Evolutionary conservation across 2,329 filamentous ascomycete genomes (phyloP).

Genomic region (Volutella citrinella): DNA sequence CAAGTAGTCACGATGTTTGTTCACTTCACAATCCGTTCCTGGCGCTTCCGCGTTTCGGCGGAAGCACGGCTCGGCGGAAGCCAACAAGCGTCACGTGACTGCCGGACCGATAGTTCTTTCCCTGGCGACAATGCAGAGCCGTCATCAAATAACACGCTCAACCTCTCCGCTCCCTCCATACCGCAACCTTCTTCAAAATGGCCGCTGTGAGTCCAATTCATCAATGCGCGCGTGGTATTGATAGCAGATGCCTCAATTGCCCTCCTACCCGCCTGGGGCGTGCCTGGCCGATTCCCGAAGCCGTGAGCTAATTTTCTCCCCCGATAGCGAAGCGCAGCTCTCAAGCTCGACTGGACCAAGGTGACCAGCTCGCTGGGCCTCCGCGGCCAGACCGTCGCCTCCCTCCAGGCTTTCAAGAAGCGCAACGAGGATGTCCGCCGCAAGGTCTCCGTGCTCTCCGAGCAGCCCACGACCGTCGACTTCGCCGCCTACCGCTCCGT

Average conservation of each 20-base stretch:
- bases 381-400: slow-evolving; percentile 86
- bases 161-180: slow-evolving; percentile 47
- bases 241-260: slow-evolving; percentile 16
- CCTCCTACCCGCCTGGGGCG: slow-evolving; percentile 7
- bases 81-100: slow-evolving; percentile 31
- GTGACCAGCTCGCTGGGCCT: slow-evolving; percentile 92
- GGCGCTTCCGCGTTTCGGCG: not conserved
- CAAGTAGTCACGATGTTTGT: no score
- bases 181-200: slow-evolving; percentile 57
- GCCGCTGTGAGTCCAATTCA: slow-evolving; percentile 59
- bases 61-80: slow-evolving; percentile 15
- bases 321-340: slow-evolving; percentile 87
- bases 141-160: slow-evolving; percentile 42
- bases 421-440: slow-evolving; percentile 98
- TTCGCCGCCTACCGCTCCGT: slow-evolving; percentile 87
- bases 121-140: slow-evolving; percentile 43
- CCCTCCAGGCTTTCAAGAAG: slow-evolving; percentile 97
- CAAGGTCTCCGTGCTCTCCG: slow-evolving; percentile 79
- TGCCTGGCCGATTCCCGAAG: slow-evolving; percentile 17
- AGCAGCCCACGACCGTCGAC: slow-evolving; percentile 84
- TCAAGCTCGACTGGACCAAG: slow-evolving; percentile 99
- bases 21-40: no score
- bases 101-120: slow-evolving; percentile 24
- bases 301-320: slow-evolving; percentile 54
- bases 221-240: slow-evolving; percentile 26